Conservation (phyloP, 495 filamentous ascomycete genomes). For the Penicillium paxilli region DNA sequence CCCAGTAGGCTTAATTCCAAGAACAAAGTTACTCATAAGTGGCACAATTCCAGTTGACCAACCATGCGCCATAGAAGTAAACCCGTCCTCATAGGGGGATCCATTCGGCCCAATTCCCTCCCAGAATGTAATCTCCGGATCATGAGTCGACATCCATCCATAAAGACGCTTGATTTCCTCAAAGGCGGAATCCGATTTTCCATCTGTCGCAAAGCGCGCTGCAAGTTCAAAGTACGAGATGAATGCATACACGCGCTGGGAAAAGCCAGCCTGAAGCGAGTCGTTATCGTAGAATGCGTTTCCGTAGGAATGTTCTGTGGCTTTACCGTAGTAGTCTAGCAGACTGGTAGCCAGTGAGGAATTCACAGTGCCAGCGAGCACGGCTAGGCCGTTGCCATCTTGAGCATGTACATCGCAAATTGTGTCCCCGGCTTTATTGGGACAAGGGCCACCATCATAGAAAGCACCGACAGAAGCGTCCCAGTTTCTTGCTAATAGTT, state of each 20-base stretch:
- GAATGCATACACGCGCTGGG: conserved; percentile 48
- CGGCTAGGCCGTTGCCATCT: conserved; percentile 45
- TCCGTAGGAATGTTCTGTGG: conserved; percentile 35
- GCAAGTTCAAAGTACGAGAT: conserved; percentile 51
- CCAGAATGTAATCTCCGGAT: conserved; percentile 44
- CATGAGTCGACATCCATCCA: conserved; percentile 45
- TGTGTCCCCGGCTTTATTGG: conserved; percentile 17
- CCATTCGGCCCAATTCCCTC: conserved; percentile 42
- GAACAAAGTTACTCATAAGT: conserved; percentile 35
- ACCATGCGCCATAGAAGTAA: conserved; percentile 39
- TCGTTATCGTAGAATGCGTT: conserved; percentile 49
- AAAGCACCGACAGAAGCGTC: conserved; percentile 38
- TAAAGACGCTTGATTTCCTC: conserved; percentile 44
- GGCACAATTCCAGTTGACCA: conserved; percentile 44
- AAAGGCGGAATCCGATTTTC: conserved; percentile 30
- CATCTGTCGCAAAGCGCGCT: conserved; percentile 37
- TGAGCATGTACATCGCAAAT: conserved; percentile 39
- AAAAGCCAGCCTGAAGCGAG: conserved; percentile 30
- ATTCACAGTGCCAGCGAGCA: conserved; percentile 38
- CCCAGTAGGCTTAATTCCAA: conserved; percentile 40
- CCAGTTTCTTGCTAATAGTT: conserved; percentile 32
- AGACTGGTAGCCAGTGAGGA: conserved; percentile 22
- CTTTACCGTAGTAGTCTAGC: conserved; percentile 32
- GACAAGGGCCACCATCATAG: conserved; percentile 29
- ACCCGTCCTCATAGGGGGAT: conserved; percentile 34